Base-by-base conservation (phyloP, 768 basidiomycete genomes). In the Coprinopsis cinerea region DNA sequence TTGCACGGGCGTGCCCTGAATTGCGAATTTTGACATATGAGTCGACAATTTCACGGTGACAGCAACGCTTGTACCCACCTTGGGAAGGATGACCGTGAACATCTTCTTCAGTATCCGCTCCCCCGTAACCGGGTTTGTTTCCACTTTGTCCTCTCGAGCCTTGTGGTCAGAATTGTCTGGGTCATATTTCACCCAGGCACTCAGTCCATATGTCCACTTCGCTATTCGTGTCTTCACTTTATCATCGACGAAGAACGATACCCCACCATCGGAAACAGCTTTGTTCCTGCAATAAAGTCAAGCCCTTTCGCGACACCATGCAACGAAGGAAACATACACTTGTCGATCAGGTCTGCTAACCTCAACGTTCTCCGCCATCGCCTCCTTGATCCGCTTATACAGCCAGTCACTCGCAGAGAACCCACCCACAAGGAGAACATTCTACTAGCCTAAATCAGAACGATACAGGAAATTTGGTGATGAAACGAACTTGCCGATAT, bases 351-450 rank as follows among this genome's bases (percentile, higher is more conserved):
- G 78, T 13, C 73, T 64, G 51, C 64, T 67, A 6, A 79, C 54
- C 25, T 54, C 61, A 39, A 76, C 53, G 24, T 68, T 53, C 3
- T 59, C 51, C 1, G 59, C 61, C 7, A 80, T 58, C 9, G 59
- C 49, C 47, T 56, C 60, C 47, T 66, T 67, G 1, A 80, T 61
- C 46, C 66, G 58, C 0, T 61, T 53, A 52, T 67, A 72, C n/a
- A 80, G 59, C 67, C 73, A 79, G 37, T 76, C 71, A 52, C 73
- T 78, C 0, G 74, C 73, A 18, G 73, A 71, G 57, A 79, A 80
- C 0, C 77, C 78, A 9, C 78, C 78, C 10, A 78, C 76, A 1
- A 81, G 66, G 44, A 71, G 63, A 3, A 70, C 62, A 15, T 60
- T 59, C 72, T 72, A 37, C 26, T 3, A 13, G 25, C n/a, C 3